Evolutionary conservation across 768 basidiomycete species (phyloP).

Genomic region (Pleurotus giganteus): DNA sequence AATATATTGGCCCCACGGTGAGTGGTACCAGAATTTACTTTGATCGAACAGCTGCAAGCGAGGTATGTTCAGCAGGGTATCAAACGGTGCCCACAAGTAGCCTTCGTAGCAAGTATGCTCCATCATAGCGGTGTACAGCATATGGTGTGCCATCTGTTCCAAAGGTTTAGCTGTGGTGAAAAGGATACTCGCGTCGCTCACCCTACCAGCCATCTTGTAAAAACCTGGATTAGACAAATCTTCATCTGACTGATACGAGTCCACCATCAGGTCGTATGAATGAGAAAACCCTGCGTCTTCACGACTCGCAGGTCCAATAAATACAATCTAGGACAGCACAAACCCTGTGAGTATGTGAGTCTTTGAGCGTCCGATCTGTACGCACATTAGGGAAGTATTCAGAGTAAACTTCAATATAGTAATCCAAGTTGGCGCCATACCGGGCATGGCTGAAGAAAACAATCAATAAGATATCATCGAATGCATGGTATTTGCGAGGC

Average conservation of each 20-base stretch:
- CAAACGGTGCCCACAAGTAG: constrained; percentile 53
- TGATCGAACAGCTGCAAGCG: constrained; percentile 46
- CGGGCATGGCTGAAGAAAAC: constrained; percentile 51
- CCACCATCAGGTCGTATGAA: constrained; percentile 49
- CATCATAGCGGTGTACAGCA: constrained; percentile 45
- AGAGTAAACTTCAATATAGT: constrained; percentile 42
- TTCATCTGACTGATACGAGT: constrained; percentile 44
- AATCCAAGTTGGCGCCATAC: constrained; percentile 45
- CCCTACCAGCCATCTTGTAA: constrained; percentile 44
- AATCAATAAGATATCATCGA: constrained; percentile 41
- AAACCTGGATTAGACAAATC: constrained; percentile 32
- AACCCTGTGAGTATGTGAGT: neutral
- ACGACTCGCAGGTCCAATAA: constrained; percentile 43
- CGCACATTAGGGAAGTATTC: constrained; percentile 50
- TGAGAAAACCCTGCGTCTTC: constrained; percentile 46
- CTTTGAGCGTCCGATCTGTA: neutral
- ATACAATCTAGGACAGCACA: constrained; percentile 34
- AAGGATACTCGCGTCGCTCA: constrained; percentile 16
- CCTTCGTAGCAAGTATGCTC: constrained; percentile 46
- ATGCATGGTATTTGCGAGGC: constrained; percentile 22
- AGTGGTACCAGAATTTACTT: constrained; percentile 48
- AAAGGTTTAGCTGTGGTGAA: neutral
- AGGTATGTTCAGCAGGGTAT: constrained; percentile 48
- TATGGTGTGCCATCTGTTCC: constrained; percentile 48
- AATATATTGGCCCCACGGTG: constrained; percentile 42